These are phyloP conservation scores for Candida tropicalis DNA, from an alignment of 1,139 yeast species.

Conservation along the genomic window DNA sequence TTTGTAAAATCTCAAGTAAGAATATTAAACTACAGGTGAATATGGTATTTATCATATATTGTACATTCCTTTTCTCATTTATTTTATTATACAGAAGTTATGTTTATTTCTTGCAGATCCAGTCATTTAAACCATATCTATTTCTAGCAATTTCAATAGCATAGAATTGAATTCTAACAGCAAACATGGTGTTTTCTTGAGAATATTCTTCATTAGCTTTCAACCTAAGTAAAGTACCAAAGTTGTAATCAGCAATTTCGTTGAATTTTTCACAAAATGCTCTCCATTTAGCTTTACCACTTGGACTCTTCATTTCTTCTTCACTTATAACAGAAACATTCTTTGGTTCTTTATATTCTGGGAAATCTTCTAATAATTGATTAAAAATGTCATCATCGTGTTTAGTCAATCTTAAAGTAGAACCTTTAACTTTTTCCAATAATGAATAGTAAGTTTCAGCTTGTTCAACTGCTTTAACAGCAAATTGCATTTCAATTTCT, in stretches of 20 bases:
- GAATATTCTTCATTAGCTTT: conserved; percentile 73
- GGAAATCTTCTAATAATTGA: conserved; percentile 71
- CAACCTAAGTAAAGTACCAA: conserved; percentile 88
- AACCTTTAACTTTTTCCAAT: conserved; percentile 72
- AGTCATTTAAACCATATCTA: conserved; percentile 86
- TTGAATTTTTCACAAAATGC: conserved; percentile 81
- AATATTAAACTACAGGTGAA: no score
- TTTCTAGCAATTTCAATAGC: conserved; percentile 96
- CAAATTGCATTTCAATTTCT: conserved; percentile 91
- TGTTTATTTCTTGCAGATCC: conserved; percentile 50
- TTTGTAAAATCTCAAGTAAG: no score
- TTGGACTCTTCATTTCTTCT: conserved; percentile 76
- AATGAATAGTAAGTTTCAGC: conserved; percentile 93
- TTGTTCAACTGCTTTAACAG: conserved; percentile 95
- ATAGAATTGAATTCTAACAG: conserved; percentile 89
- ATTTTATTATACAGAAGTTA: not conserved
- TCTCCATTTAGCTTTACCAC: conserved; percentile 92
- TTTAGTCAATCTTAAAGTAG: conserved; percentile 74
- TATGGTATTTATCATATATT: no score
- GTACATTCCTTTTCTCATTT: no score
- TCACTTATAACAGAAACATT: conserved; percentile 65
- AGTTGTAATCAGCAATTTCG: conserved; percentile 85
- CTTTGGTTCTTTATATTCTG: conserved; percentile 71
- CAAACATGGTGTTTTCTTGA: conserved; percentile 85
- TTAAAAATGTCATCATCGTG: conserved; percentile 82